These are phyloP conservation scores for Porphyrellus sp. DNA, from an alignment of 1,284 basidiomycete species.

Conservation along the genomic window DNA sequence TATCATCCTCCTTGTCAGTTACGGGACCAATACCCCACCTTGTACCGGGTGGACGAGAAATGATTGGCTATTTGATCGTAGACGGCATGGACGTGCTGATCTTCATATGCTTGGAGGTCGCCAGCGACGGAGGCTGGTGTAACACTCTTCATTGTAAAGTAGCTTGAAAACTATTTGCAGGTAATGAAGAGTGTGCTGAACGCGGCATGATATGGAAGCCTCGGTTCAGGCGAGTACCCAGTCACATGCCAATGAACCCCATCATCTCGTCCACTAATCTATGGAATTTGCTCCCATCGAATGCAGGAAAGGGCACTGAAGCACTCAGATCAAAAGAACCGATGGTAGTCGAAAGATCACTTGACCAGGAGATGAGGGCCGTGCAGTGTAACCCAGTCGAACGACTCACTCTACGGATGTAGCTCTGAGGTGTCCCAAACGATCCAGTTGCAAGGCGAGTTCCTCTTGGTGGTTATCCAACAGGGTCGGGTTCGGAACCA, in stretches of 20 bases:
- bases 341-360: conserved; percentile 54
- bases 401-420: conserved; percentile 55
- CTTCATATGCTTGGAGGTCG: conserved; percentile 62
- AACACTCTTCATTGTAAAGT: conserved; percentile 25
- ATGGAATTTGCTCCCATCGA: conserved; percentile 63
- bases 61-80: conserved; percentile 92
- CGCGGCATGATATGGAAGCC: background rate
- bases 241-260: conserved; percentile 47
- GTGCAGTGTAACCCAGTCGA: background rate
- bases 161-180: background rate
- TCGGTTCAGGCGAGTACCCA: background rate
- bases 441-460: conserved; percentile 69
- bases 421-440: conserved; percentile 62
- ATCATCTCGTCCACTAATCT: conserved; percentile 69
- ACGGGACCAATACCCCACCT: conserved; percentile 47
- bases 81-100: conserved; percentile 75
- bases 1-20: background rate
- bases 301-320: conserved; percentile 60
- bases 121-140: conserved; percentile 40
- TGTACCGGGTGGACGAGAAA: conserved; percentile 93
- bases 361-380: conserved; percentile 32
- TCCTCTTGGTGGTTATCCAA: conserved; percentile 95
- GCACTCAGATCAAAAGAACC: conserved; percentile 43
- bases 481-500: conserved; percentile 85
- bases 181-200: background rate